phyloP scores from a whole-genome alignment of 345 rosid species.

The Acer campestre region DNA sequence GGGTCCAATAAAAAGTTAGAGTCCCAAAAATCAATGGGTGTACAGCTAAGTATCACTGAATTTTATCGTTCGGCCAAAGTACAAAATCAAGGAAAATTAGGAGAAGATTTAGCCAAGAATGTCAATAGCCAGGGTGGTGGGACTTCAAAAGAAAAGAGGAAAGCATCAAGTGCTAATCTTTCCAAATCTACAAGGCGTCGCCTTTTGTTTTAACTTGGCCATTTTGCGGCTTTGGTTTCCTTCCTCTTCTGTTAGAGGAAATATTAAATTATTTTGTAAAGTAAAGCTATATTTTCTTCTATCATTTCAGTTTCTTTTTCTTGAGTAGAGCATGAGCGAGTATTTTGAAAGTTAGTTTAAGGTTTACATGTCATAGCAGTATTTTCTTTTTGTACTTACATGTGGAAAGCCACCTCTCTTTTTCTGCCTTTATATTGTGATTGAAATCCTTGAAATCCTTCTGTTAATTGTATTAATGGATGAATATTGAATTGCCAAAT shows the following conservation, averaged over 20 bases:
- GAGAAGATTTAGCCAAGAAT: constrained; percentile 29
- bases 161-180: constrained; percentile 41
- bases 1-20: constrained; percentile 36
- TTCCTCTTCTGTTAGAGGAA: neutral
- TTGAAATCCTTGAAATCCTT: neutral
- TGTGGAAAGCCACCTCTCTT: neutral
- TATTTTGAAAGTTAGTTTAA: constrained; percentile 1
- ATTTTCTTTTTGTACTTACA: neutral
- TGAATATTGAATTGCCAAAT: neutral
- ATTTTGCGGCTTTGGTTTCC: constrained; percentile 6
- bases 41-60: constrained; percentile 67
- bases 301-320: neutral
- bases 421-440: neutral
- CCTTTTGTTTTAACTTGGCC: constrained; percentile 53
- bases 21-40: constrained; percentile 45
- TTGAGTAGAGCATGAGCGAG: neutral
- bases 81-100: constrained; percentile 33
- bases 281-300: constrained; percentile 18
- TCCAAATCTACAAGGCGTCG: constrained; percentile 77
- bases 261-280: constrained; percentile 19
- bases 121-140: constrained; percentile 23
- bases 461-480: neutral
- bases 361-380: neutral
- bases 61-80: constrained; percentile 74
- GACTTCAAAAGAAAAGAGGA: constrained; percentile 49